phyloP scores from a whole-genome alignment of 2,329 filamentous ascomycete genomes.

The Neobulgaria alba region DNA sequence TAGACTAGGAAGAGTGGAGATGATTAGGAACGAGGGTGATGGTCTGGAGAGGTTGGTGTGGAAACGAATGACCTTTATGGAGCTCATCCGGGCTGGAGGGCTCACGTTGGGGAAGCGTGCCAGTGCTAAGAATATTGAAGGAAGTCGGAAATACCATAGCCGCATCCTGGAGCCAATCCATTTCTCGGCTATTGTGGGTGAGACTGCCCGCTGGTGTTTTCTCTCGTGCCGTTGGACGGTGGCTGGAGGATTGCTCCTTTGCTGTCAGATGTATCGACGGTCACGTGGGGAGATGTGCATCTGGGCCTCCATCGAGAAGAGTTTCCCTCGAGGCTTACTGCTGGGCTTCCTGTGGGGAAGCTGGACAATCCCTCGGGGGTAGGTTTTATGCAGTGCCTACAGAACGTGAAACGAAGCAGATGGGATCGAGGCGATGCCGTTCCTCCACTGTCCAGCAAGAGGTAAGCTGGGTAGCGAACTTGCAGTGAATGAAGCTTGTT shows the following conservation, averaged over 20 bases:
- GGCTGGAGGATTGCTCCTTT: background rate
- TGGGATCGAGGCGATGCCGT: background rate
- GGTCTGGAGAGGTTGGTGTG: background rate
- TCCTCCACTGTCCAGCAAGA: background rate
- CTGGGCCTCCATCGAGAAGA: no score
- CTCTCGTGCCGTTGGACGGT: background rate
- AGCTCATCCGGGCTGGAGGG: no score
- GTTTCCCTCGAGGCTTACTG: no score
- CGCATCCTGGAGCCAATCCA: background rate
- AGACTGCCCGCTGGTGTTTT: no score
- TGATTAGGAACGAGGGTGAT: background rate
- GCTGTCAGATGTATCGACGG: background rate
- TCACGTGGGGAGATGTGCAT: no score
- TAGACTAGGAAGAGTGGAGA: background rate
- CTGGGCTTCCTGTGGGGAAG: background rate
- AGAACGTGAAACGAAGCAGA: background rate
- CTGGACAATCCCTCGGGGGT: background rate
- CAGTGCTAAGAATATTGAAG: background rate
- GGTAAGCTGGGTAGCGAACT: no score
- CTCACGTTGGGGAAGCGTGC: no score
- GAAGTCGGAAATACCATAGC: background rate
- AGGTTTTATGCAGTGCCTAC: background rate
- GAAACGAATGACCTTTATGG: background rate
- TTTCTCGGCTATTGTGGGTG: background rate
- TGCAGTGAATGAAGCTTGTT: no score